Conservation (phyloP, 306 rosid genomes). For the Trifolium repens region DNA sequence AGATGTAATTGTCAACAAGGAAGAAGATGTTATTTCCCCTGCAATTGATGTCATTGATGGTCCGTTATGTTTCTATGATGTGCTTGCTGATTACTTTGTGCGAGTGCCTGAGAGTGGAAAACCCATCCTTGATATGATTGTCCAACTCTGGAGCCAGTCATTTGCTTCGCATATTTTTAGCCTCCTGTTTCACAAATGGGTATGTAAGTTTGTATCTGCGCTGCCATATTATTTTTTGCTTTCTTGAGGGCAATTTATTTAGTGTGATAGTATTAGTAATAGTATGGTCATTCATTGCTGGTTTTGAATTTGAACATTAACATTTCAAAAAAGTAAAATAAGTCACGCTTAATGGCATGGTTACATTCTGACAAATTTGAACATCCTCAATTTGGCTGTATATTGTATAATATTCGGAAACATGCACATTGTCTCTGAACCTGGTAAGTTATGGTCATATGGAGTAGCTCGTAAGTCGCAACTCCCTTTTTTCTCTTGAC, state of each 20-base stretch:
- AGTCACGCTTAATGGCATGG: not conserved
- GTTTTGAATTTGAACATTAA: constrained; percentile 18
- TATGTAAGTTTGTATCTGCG: constrained; percentile 47
- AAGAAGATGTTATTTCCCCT: constrained; percentile 75
- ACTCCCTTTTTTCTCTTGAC: not conserved
- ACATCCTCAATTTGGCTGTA: not conserved
- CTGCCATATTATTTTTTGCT: not conserved
- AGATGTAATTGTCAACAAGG: constrained; percentile 78
- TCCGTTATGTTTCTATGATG: constrained; percentile 80
- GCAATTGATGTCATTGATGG: constrained; percentile 54
- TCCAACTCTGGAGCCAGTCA: constrained; percentile 98
- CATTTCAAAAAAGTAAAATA: not conserved
- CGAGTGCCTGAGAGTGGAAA: constrained; percentile 73
- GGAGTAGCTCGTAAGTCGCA: not conserved
- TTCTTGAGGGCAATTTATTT: constrained; percentile 2
- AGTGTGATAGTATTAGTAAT: constrained; percentile 15
- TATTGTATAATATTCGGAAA: not conserved
- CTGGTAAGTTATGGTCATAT: not conserved
- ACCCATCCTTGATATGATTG: constrained; percentile 84
- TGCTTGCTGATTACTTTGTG: constrained; percentile 92
- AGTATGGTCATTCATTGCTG: constrained; percentile 12
- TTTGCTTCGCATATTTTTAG: constrained; percentile 93
- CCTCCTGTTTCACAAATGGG: constrained; percentile 97
- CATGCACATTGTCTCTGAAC: constrained; percentile 1
- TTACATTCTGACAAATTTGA: not conserved